Base-by-base conservation (phyloP, 2,329 filamentous ascomycete species). In the Chrysosporium queenslandicum region DNA sequence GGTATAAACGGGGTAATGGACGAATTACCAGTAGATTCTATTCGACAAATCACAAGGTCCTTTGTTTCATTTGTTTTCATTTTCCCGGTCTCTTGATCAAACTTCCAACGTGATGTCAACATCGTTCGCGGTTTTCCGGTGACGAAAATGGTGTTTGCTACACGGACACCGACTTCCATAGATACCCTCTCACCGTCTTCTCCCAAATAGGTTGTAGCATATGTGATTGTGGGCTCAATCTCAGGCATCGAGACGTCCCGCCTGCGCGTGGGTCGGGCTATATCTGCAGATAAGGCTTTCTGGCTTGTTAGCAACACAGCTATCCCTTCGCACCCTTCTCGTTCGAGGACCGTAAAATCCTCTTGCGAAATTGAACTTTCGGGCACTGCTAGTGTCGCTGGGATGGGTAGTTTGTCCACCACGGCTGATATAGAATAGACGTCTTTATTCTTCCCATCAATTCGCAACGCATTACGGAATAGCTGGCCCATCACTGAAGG, bases 81-180 rank as follows among this genome's bases (percentile, higher is more conserved):
- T 23, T 50, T 60, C 3, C 57, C 56, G 18, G 54, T 50, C 12
- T 55, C 34, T 14, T 58, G 20, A 51, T 64, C 55, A 52, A 61
- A 60, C 42, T 52, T 23, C 68, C 69, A 71, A 16, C 61, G 64
- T 55, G 66, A 65, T 29, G 64, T 67, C 32, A 68, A 53, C 9
- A 71, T 61, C 1, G 69, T 72, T 25, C 63, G 65, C 46, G 70
- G 66, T n/a, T 64, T 67, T 8, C 68, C 69, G 53, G 71, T 71
- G 32, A 67, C 47, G 40, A 72, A 72, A 8, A 71, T 59, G 1
- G 69, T 72, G 42, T 71, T 69, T 30, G 69, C 66, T 23, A 71
- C 63, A n/a, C 66, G 68, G 23, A 72, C 47, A 36, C 68, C 68
- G 37, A 72, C 54, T 46, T 69, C 64, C 47, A 68, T 59, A 9